Conservation (phyloP, 2,329 filamentous ascomycete species). For the Aspergillus sp. region DNA sequence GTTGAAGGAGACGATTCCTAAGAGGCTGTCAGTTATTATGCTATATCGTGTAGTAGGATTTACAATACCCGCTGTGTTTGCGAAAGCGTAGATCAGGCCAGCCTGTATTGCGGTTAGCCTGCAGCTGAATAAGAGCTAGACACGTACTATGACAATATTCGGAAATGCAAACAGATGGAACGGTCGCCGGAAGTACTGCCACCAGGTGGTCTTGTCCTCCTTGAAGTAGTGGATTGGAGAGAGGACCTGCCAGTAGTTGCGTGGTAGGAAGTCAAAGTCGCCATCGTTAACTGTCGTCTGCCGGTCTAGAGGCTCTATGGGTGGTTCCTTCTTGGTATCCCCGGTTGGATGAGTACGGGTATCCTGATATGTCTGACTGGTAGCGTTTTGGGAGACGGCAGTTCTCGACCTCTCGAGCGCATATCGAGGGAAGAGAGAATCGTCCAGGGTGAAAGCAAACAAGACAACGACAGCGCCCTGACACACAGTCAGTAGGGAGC, state of each 20-base stretch:
- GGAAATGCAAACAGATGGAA: slow-evolving; percentile 42
- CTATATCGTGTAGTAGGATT: too few species aligned
- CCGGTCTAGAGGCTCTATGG: background rate
- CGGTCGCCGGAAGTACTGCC: slow-evolving; percentile 42
- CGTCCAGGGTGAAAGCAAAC: slow-evolving; percentile 36
- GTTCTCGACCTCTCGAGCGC: slow-evolving; percentile 20
- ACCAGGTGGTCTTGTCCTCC: slow-evolving; percentile 39
- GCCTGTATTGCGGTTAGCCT: background rate
- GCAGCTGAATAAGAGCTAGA: slow-evolving; percentile 15
- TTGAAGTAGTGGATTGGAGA: slow-evolving; percentile 25
- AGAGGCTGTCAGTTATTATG: too few species aligned
- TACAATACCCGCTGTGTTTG: slow-evolving; percentile 35
- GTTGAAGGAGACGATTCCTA: slow-evolving; percentile 39
- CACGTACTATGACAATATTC: slow-evolving; percentile 39
- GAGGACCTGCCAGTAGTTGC: slow-evolving; percentile 24
- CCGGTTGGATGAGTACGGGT: too few species aligned
- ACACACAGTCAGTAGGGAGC: background rate
- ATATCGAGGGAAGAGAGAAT: slow-evolving; percentile 37
- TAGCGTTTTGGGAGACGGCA: background rate
- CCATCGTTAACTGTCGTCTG: slow-evolving; percentile 16
- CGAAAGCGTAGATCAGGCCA: slow-evolving; percentile 29
- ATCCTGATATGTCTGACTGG: too few species aligned
- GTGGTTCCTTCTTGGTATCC: background rate
- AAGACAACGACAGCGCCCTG: slow-evolving; percentile 25
- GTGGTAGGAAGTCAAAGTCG: slow-evolving; percentile 19